These are phyloP conservation scores for Heritiera littoralis DNA, from an alignment of 345 rosid species.

Conservation along the genomic window DNA sequence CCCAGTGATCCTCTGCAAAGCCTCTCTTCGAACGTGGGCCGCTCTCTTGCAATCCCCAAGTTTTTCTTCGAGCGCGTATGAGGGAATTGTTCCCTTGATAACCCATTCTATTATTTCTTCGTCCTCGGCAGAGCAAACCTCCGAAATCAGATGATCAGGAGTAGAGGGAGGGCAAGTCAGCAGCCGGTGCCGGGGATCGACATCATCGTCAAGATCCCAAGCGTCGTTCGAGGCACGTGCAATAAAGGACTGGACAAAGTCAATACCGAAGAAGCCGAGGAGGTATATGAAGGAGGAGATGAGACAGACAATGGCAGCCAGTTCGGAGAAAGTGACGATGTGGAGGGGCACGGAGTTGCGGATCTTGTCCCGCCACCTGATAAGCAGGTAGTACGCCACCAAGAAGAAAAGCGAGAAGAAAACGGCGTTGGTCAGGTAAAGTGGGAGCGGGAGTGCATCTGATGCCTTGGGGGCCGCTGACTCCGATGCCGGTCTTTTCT, in stretches of 20 bases:
- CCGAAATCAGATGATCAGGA: constrained; percentile 35
- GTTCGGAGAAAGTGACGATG: constrained; percentile 37
- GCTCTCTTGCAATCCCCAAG: constrained; percentile 85
- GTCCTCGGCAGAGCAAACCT: constrained; percentile 46
- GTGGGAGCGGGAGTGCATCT: constrained; percentile 43
- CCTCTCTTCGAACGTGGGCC: constrained; percentile 68
- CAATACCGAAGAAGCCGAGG: constrained; percentile 42
- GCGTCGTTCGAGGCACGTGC: constrained; percentile 33
- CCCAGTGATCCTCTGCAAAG: constrained; percentile 73
- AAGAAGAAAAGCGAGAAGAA: constrained; percentile 50
- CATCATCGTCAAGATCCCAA: constrained; percentile 31
- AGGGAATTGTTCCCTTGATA: constrained; percentile 54
- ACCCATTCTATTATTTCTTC: constrained; percentile 44
- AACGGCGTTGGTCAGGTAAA: constrained; percentile 39
- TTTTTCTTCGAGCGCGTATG: constrained; percentile 68
- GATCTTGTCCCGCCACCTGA: constrained; percentile 37
- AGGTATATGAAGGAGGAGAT: constrained; percentile 34
- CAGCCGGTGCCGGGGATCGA: constrained; percentile 17
- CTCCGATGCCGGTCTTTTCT: background rate
- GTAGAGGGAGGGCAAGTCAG: constrained; percentile 28
- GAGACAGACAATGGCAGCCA: constrained; percentile 37
- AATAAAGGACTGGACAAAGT: constrained; percentile 42
- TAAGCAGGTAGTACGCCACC: constrained; percentile 40
- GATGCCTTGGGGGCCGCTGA: constrained; percentile 27
- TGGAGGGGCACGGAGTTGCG: constrained; percentile 39